Base-by-base conservation (phyloP, 345 rosid species). In the thale cress (Arabidopsis thaliana) region DNA sequence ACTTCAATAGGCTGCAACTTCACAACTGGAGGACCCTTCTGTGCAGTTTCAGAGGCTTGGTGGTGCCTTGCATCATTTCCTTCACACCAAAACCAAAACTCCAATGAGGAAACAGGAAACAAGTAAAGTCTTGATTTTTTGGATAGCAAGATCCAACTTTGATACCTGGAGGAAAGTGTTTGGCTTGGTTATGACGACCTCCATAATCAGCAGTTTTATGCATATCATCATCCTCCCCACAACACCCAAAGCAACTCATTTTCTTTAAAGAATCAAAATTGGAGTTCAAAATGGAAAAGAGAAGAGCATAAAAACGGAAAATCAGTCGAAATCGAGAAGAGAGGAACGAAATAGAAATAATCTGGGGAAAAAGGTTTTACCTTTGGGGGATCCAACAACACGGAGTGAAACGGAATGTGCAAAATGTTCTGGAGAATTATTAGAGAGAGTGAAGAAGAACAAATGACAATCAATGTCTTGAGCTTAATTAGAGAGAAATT, bases 191-290 rank as follows among this genome's bases (percentile, higher is more conserved):
- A 1, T 83, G 85, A 34, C 88, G 85, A 34, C 88, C 91, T 65
- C 91, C 92, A 80, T 56, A 76, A 49, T 95, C 93, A 56, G 97
- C 79, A 72, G 85, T 73, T 84, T 84, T 90, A 50, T 83, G 87
- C 78, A 79, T 65, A 65, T 86, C 93, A 80, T 87, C 97, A 44
- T 88, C 97, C 51, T 72, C 85, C 51, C 70, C 85, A 46, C 97
- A 95, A 75, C 99, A 90, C 53, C 90, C 62, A 55, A 95, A 92
- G 80, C 97, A 92, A 64, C 97, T 77, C 97, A 95, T 95, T 64
- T 53, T 75, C 58, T 77, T 20, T 28, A 28, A 33, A 59, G 3
- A 51, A 41, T 38, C n/a, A 32, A 32, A 57, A 28, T 42, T 56
- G 1, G 16, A 53, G 10, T 40, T 28, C 11, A 24, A 23, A 22